Evolutionary conservation across 805 yeast species (phyloP), one percentile per base, ranked within the genome.

Genomic region (Starmera dryadoides): DNA sequence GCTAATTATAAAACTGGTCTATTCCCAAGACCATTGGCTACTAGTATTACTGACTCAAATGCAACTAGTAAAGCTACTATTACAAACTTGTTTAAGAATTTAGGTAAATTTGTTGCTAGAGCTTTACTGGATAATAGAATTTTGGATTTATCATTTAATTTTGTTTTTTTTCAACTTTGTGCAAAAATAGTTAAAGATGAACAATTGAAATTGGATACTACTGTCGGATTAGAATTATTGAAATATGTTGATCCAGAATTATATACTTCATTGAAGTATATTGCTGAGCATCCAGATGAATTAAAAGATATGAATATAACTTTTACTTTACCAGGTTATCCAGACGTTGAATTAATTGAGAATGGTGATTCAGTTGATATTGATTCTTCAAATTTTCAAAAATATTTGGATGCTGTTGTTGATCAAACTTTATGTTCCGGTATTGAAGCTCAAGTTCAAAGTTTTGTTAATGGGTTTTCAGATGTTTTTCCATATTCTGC

Each of bases 21-120:
- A 34, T 91, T 85, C 55, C 98, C 98, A 1, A 53, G 69, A 1
- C 94, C 96, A 2, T 44, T 77, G 34, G 23, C 6, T 9, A 21
- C 23, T 21, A 55, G 28, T 45, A 58, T 49, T 34, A 50, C 26
- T 11, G 40, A 41, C 46, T 55, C 48, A 36, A 26, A 46, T 1
- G 42, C 53, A 0, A 61, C 58, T 5, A 59, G 67, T 21, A 72
- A 71, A 4, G 50, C 57, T 9, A 72, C 68, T 40, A 61, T 69
- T 0, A 41, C 79, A 6, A 67, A 69, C 21, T 58, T 79, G 35
- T 91, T 86, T 58, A 66, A 69, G 14, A 69, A 75, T 17, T 62
- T 91, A 43, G 98, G 98, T 3, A 77, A 75, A 38, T 87, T 93
- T 54, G 69, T 88, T 38, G 96, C 96, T 0, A 71, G 97, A 42